Base-by-base conservation (phyloP, 192 early-diverging fungal genomes). In the Coemansia sp. region DNA sequence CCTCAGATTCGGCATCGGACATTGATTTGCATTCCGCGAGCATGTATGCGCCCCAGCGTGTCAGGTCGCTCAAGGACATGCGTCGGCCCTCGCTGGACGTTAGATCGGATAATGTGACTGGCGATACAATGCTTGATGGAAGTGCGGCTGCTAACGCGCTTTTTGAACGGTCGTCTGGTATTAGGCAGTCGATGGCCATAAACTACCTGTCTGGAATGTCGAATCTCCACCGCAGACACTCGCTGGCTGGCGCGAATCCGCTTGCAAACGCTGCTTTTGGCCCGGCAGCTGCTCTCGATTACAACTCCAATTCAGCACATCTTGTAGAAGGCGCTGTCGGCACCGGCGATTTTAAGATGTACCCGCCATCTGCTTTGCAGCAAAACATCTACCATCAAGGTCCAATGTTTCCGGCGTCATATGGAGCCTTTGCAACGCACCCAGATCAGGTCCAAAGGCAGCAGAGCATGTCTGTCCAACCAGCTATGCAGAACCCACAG, bases 21-120 rank as follows among this genome's bases (percentile, higher is more conserved):
- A 14, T 2, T 3, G 25, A 29, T 35, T 15, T 35, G 54, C 54
- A 35, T 34, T 56, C 54, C 9, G 8, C 59, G 11, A 60, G 43
- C 2, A 25, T 61, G 6, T 68, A 65, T 53, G n/a, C 61, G 32
- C 77, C 72, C 35, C 64, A 55, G 32, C 67, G 71, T 23, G 61
- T 79, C 14, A 59, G 65, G 34, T 80, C 77, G 1, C 34, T 80
- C 23, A 80, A 74, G 62, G 71, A 80, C 40, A 34, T 80, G 59
- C 77, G 72, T 20, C 56, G 69, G 9, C 65, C 72, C 14, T 74
- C 72, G 4, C 53, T 74, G n/a, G 72, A 79, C 36, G 29, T 48
- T 38, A 53, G 62, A 9, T 19, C 22, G 15, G 72, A 69, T 23
- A 56, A 56, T 56, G 29, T 17, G 13, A 14, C 54, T 7, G 15